Evolutionary conservation across 2,329 filamentous ascomycete species (phyloP).

Genomic region (Colletotrichum chlorophyti): DNA sequence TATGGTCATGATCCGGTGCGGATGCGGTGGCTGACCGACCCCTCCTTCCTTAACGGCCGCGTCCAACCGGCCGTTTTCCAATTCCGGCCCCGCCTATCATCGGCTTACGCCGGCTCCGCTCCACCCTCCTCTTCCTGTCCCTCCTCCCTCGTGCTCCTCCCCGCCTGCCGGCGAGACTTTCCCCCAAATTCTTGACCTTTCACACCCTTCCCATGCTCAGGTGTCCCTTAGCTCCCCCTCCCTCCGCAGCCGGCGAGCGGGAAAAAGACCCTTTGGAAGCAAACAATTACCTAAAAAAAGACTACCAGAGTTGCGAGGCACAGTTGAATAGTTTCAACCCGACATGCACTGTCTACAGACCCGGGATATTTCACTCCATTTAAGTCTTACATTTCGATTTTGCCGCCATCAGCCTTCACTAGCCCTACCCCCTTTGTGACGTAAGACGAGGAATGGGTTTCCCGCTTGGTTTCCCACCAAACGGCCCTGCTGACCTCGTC

Average conservation of each 20-base stretch:
- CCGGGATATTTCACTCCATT: not conserved
- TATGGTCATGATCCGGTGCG: too few species aligned
- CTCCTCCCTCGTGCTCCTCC: not conserved
- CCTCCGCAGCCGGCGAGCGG: too few species aligned
- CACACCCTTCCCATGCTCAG: too few species aligned
- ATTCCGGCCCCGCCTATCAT: conserved; percentile 25
- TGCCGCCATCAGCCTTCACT: too few species aligned
- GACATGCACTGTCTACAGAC: too few species aligned
- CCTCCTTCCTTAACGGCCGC: conserved; percentile 1
- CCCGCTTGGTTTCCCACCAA: not conserved
- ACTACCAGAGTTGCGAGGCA: not conserved
- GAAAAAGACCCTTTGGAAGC: too few species aligned
- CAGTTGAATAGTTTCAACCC: not conserved
- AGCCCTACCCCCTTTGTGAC: conserved; percentile 18
- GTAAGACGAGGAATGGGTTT: conserved; percentile 16
- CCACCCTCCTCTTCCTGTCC: too few species aligned
- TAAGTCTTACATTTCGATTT: too few species aligned
- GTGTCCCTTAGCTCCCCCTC: too few species aligned
- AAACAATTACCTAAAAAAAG: conserved; percentile 27
- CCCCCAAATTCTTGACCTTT: too few species aligned
- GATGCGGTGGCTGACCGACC: not conserved
- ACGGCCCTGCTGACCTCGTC: too few species aligned
- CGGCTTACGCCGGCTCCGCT: conserved; percentile 25
- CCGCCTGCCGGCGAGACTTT: conserved; percentile 16
- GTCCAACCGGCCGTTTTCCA: conserved; percentile 10